A percentile compares a stretch with the other conserved stretches of the same genome.
These are phyloP conservation scores for Codiaeum variegatum DNA, from an alignment of 441 rosid genomes.

Conservation along the genomic window DNA sequence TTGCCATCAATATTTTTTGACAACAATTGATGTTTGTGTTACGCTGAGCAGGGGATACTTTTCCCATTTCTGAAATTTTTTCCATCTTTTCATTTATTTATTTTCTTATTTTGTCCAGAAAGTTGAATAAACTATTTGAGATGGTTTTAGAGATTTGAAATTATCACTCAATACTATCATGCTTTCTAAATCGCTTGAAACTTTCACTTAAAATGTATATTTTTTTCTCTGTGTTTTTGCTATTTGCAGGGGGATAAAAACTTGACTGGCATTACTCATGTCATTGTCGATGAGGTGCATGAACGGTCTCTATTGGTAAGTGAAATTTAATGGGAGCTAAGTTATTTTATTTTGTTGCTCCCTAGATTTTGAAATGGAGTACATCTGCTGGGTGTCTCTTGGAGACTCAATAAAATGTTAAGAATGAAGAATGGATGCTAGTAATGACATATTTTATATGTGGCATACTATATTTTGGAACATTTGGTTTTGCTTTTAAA, in stretches of 20 bases:
- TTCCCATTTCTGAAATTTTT: background rate
- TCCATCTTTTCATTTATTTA: background rate
- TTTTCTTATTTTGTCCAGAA: background rate
- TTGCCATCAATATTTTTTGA: background rate
- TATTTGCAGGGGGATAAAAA: conserved; percentile 65
- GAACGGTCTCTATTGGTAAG: conserved; percentile 91
- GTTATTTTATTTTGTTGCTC: background rate
- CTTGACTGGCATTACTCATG: conserved; percentile 76
- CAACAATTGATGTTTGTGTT: background rate
- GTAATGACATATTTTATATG: background rate
- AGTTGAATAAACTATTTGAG: background rate
- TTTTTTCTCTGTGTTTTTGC: conserved; percentile 1
- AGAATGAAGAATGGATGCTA: background rate
- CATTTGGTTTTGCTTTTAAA: background rate
- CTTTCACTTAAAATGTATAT: background rate
- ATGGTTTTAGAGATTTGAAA: background rate
- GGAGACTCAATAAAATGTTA: background rate
- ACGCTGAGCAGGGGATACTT: background rate
- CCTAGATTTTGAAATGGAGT: background rate
- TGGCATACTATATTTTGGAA: background rate
- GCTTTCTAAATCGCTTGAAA: background rate
- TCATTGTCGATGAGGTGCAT: conserved; percentile 95
- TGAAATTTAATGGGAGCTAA: conserved; percentile 12
- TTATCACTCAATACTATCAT: background rate
- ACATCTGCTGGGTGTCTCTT: background rate